A percentile compares a stretch with the other conserved stretches of the same genome.
phyloP scores from a whole-genome alignment of 1,139 yeast species.

The Pichia sp. region DNA sequence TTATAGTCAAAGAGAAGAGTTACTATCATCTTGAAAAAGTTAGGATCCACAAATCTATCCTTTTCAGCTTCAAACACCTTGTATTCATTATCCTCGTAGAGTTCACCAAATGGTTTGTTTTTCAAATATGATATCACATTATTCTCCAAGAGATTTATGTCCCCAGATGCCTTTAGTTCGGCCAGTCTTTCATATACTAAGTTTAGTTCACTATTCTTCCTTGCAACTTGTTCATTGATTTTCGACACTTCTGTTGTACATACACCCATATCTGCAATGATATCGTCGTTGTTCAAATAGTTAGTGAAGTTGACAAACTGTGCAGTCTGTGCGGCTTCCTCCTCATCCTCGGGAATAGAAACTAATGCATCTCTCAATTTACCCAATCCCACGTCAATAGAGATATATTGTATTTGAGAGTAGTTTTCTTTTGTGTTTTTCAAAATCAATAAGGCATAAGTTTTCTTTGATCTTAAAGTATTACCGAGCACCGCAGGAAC shows the following conservation, averaged over 20 bases:
- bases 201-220: conserved; percentile 15
- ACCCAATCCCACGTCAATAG: conserved; percentile 64
- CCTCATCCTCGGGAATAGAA: conserved; percentile 31
- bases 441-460: conserved; percentile 39
- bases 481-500: conserved; percentile 39
- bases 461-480: conserved; percentile 33
- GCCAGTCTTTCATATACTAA: conserved; percentile 14
- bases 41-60: conserved; percentile 62
- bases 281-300: conserved; percentile 7
- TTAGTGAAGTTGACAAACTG: conserved; percentile 10
- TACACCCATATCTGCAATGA: conserved; percentile 20
- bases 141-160: conserved; percentile 19
- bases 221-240: conserved; percentile 4
- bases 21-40: conserved; percentile 45
- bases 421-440: conserved; percentile 38
- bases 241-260: conserved; percentile 15
- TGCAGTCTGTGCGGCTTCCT: conserved; percentile 5
- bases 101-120: conserved; percentile 12
- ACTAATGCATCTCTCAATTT: conserved; percentile 64
- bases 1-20: conserved; percentile 20
- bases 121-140: conserved; percentile 21
- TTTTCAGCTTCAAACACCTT: conserved; percentile 53
- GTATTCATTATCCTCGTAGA: conserved; percentile 23
- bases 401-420: conserved; percentile 38
- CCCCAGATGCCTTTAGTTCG: conserved; percentile 18